phyloP scores from a whole-genome alignment of 192 early-diverging fungal genomes.

The Mortierella antarctica region DNA sequence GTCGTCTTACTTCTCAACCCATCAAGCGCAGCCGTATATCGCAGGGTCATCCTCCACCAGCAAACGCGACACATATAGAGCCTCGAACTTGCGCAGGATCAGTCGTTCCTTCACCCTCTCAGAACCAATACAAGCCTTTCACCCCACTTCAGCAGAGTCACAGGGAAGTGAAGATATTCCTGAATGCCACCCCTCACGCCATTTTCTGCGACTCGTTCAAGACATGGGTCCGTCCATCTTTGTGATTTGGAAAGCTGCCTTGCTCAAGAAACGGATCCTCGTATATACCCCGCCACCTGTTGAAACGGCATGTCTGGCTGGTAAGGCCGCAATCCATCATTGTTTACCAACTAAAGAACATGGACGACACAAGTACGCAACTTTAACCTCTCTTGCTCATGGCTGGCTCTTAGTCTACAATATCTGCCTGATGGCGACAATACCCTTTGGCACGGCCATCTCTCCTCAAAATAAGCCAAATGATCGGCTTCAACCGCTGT shows the following conservation, averaged over 20 bases:
- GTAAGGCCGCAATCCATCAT: conserved; percentile 21
- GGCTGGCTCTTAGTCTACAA: conserved; percentile 55
- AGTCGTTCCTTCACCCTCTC: conserved; percentile 50
- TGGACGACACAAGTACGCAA: not conserved
- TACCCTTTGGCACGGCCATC: conserved; percentile 32
- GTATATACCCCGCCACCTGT: conserved; percentile 61
- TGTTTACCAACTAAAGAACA: not conserved
- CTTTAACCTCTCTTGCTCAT: not conserved
- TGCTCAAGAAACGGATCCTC: conserved; percentile 62
- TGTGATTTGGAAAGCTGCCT: conserved; percentile 62
- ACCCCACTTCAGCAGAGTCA: not conserved
- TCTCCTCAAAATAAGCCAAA: conserved; percentile 7
- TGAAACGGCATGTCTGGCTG: conserved; percentile 56
- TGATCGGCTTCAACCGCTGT: conserved; percentile 50
- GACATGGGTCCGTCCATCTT: conserved; percentile 63
- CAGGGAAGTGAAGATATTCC: conserved; percentile 26
- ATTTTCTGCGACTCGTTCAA: conserved; percentile 57
- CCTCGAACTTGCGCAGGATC: conserved; percentile 20
- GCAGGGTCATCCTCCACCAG: conserved; percentile 21
- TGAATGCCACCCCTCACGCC: conserved; percentile 55
- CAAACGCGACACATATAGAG: conserved; percentile 33
- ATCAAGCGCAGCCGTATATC: conserved; percentile 11
- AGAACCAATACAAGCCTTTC: conserved; percentile 15
- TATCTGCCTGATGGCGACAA: conserved; percentile 56
- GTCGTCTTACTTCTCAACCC: conserved; percentile 18